Base-by-base conservation (phyloP, 1,284 basidiomycete genomes). In the Naganishia albida region DNA sequence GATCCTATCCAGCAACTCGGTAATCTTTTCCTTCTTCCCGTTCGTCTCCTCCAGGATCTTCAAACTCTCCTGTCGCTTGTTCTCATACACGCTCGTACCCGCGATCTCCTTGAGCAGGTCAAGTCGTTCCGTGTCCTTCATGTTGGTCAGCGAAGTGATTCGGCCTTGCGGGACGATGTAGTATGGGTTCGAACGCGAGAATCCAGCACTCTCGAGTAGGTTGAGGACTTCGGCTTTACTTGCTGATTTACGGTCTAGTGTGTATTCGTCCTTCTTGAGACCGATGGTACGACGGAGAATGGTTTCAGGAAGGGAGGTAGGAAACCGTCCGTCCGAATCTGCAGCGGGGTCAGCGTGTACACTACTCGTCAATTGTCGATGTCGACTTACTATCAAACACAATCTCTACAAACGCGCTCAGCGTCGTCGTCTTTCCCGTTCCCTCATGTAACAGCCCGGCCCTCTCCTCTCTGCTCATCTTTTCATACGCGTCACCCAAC, bases 151-250 rank as follows among this genome's bases (percentile, higher is more conserved):
- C 38, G 91, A 88, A 0, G 95, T 98, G 73, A 99, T 98, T 63
- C 95, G 83, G 66, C 95, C 95, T 82, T 99, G 95, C 0, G 95
- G 95, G 0, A 99, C 95, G 69, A 99, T 99, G 75, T 99, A 99
- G 80, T 99, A 99, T 0, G 96, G 96, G 73, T 99, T 99, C 42
- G 90, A 90, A 75, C 92, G 89, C 77, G 90, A 93, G 81, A 99
- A 99, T 2, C 96, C 95, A 0, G 96, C 96, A 72, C 88, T 90
- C 78, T 97, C 93, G 30, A 97, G 84, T 20, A 97, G 82, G 74
- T 91, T 94, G 91, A 95, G 94, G 26, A 99, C 92, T 72, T 99
- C 96, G 6, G 93, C 93, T 78, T 97, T 98, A 78, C 87, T 91
- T 0, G 91, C 90, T 43, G 73, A 75, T 81, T 97, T 98, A 81